phyloP scores from a whole-genome alignment of 768 basidiomycete species.

The Solioccasus polychromus region DNA sequence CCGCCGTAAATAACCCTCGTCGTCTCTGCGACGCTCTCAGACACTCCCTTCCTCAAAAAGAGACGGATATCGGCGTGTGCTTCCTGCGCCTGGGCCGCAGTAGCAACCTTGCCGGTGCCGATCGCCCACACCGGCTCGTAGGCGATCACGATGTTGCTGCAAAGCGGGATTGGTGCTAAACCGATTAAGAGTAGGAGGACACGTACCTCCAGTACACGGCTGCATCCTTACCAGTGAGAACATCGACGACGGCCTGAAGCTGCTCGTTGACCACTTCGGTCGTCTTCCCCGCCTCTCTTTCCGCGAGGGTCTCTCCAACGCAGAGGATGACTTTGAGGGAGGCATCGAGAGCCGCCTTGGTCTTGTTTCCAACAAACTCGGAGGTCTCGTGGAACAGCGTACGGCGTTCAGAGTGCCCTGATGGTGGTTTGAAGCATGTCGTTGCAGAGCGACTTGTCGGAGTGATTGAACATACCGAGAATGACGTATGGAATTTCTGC shows the following conservation, averaged over 20 bases:
- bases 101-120: constrained; percentile 95
- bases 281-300: constrained; percentile 82
- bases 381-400: constrained; percentile 89
- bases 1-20: constrained; percentile 96
- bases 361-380: constrained; percentile 80
- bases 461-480: constrained; percentile 54
- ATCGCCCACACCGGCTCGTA: constrained; percentile 99
- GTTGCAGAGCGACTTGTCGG: not conserved
- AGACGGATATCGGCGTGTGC: constrained; percentile 80
- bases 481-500: constrained; percentile 89
- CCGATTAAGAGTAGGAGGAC: not conserved
- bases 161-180: too few relatives aligned
- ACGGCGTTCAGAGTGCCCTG: constrained; percentile 95
- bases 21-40: constrained; percentile 61
- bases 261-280: constrained; percentile 78
- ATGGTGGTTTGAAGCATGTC: not conserved
- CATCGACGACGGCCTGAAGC: constrained; percentile 69
- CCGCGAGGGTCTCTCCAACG: constrained; percentile 88
- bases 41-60: constrained; percentile 67
- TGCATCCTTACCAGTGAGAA: constrained; percentile 44
- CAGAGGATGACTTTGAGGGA: constrained; percentile 90
- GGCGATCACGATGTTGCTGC: constrained; percentile 87
- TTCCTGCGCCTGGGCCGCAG: constrained; percentile 88
- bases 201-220: constrained; percentile 82
- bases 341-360: constrained; percentile 72